A percentile compares a stretch with the other conserved stretches of the same genome.
These are phyloP conservation scores for Chaetomiaceae sp. DNA, from an alignment of 2,329 filamentous ascomycete genomes.

Conservation along the genomic window DNA sequence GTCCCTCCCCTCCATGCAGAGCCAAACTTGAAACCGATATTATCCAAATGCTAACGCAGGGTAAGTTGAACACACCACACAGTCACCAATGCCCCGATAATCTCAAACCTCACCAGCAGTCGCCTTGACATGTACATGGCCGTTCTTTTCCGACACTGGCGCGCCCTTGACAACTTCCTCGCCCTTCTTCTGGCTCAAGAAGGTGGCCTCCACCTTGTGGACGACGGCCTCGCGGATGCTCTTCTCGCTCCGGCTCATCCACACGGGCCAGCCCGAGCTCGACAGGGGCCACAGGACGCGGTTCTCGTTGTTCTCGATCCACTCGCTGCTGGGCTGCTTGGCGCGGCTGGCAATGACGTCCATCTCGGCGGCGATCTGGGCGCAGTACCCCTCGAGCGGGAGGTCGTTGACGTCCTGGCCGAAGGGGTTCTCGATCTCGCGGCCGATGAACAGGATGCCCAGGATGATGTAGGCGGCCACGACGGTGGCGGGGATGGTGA, in stretches of 20 bases:
- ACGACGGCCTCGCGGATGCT: conserved; percentile 43
- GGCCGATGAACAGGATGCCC: conserved; percentile 61
- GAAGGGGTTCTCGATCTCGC: conserved; percentile 68
- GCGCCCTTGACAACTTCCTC: too few relatives aligned
- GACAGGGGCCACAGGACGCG: conserved; percentile 40
- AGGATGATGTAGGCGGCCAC: conserved; percentile 68
- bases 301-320: conserved; percentile 39
- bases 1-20: too few relatives aligned
- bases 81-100: too few relatives aligned
- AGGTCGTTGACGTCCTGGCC: conserved; percentile 66
- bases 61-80: too few relatives aligned
- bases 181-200: conserved; percentile 27
- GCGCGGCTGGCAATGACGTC: conserved; percentile 57
- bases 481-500: conserved; percentile 65
- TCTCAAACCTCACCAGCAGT: conserved; percentile 7
- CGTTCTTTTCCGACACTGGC: conserved; percentile 6
- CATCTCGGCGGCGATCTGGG: conserved; percentile 59
- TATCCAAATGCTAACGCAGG: too few relatives aligned
- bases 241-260: conserved; percentile 44
- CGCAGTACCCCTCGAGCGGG: conserved; percentile 61
- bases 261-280: conserved; percentile 42
- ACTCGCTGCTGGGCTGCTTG: conserved; percentile 47
- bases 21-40: too few relatives aligned
- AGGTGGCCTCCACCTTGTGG: conserved; percentile 33
- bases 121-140: neutral